Base-by-base conservation (phyloP, 2,329 filamentous ascomycete species). In the Fusarium liriodendri region DNA sequence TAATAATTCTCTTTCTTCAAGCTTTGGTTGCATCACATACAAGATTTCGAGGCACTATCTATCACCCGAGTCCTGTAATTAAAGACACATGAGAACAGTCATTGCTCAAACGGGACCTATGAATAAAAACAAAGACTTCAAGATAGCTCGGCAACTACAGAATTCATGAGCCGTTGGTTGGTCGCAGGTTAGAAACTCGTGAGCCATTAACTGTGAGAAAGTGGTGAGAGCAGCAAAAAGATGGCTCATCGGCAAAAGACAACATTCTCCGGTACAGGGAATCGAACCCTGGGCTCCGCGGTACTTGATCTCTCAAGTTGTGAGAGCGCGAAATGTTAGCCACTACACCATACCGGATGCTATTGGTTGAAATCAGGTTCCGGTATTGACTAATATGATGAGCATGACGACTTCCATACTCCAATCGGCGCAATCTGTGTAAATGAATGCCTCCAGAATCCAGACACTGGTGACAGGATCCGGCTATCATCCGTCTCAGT, bases 311-410 rank as follows among this genome's bases (percentile, higher is more conserved):
- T 20, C 47, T 52, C 47, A 32, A 11, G 27, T 52, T 18, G 13
- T 58, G 55, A 58, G 55, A 58, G 55, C 33, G 45, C 35, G 57
- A 66, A 62, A 67, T 64, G 52, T 64, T 63, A 67, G 52, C 60
- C 65, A 63, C 65, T 63, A 67, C 52, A 67, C 65, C 60, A 67
- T 67, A 67, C 65, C 59, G 65, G 59, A 60, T 40, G 33, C 18
- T 2, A 25, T 47, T 47, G 42, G 42, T 25, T 47, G 22, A 22
- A 22, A 22, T 22, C 22, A 22, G 3, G 22, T 22, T 22, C 22
- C 22, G 2, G 4, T 22, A 22, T 22, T 22, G 22, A 22, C 2
- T 22, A 25, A 1, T 47, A 47, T 47, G 4, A 47, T 47, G 4
- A 47, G 0, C 22, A 18, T 25, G 42, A 8, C 1, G 2, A 8